phyloP scores from a whole-genome alignment of 192 early-diverging fungal species.

The Coemansia sp. region DNA sequence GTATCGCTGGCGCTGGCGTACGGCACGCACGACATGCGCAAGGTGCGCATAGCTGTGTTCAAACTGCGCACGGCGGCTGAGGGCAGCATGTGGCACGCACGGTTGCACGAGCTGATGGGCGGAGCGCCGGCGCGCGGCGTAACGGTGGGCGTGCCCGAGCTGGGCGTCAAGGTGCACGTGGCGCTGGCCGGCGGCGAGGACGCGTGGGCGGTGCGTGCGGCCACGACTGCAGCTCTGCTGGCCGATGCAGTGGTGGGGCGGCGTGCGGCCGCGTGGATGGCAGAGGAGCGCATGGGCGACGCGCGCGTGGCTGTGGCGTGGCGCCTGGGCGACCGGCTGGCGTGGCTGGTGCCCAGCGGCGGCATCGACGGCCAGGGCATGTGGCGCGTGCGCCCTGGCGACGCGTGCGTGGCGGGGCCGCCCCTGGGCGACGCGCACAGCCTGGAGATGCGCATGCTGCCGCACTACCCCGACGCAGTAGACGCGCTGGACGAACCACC shows the following conservation, averaged over 20 bases:
- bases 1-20: conserved; percentile 48
- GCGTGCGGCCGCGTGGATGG: conserved; percentile 35
- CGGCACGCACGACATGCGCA: conserved; percentile 9
- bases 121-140: conserved; percentile 2
- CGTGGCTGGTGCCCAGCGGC: conserved; percentile 46
- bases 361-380: conserved; percentile 8
- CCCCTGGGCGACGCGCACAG: conserved; percentile 33
- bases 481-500: conserved; percentile 23
- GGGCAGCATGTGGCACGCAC: background rate
- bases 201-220: conserved; percentile 41
- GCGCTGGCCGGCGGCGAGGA: conserved; percentile 27
- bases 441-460: conserved; percentile 38
- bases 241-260: conserved; percentile 22
- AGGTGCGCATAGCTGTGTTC: conserved; percentile 24
- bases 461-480: conserved; percentile 40
- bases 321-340: conserved; percentile 36
- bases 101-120: background rate
- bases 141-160: conserved; percentile 41
- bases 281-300: conserved; percentile 23
- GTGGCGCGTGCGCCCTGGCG: conserved; percentile 11
- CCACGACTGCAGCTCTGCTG: conserved; percentile 26
- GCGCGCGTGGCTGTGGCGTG: conserved; percentile 45
- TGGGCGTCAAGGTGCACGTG: conserved; percentile 50
- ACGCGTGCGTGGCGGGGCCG: conserved; percentile 28
- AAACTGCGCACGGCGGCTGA: conserved; percentile 28